Conservation (phyloP, 202 grass and related monocot species). For the Bolboschoenoplectus hybrid region DNA sequence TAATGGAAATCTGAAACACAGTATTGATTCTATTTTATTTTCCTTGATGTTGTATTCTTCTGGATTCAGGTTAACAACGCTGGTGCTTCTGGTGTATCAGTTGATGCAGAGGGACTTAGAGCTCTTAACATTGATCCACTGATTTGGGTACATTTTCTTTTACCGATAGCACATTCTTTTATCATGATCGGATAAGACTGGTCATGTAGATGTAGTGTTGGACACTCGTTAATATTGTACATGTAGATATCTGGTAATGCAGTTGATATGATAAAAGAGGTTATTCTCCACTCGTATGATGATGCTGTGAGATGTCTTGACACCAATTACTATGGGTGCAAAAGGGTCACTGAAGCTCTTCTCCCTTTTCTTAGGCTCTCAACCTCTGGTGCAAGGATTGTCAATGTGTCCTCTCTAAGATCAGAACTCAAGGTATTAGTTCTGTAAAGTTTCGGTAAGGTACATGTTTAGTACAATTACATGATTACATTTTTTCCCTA, state of each 20-base stretch:
- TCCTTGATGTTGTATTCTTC: not conserved
- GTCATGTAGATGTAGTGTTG: not conserved
- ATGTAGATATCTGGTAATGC: conserved; percentile 67
- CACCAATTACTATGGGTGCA: conserved; percentile 75
- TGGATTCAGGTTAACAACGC: conserved; percentile 76
- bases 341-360: conserved; percentile 63
- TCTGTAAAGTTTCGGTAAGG: not conserved
- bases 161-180: not conserved
- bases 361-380: conserved; percentile 49
- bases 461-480: not conserved
- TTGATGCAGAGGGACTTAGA: conserved; percentile 60
- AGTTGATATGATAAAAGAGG: conserved; percentile 47
- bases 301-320: conserved; percentile 50
- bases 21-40: not conserved
- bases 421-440: conserved; percentile 64
- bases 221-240: conserved; percentile 5
- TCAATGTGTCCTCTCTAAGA: conserved; percentile 64
- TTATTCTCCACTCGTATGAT: conserved; percentile 43
- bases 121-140: conserved; percentile 70
- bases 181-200: not conserved
- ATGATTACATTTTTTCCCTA: not conserved
- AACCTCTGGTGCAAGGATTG: conserved; percentile 48
- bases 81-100: conserved; percentile 49
- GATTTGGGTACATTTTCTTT: conserved; percentile 53
- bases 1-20: not conserved